Percentiles rank a stretch among this genome's conserved stretches.
Conservation (phyloP, 495 filamentous ascomycete species). For the Jackrogersella minutella region DNA sequence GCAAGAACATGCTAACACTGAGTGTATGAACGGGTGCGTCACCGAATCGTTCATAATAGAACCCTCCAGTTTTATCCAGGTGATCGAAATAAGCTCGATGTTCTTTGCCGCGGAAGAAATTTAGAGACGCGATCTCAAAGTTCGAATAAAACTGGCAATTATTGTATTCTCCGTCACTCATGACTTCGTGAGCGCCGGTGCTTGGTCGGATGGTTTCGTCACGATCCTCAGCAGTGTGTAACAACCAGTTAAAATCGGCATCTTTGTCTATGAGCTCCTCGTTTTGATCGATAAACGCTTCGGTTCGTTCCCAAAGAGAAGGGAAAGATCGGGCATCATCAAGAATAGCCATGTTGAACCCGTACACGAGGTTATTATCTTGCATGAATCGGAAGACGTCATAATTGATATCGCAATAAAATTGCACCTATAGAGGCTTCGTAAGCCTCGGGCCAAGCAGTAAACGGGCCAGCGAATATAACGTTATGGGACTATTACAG, state of each 20-base stretch:
- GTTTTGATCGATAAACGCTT: constrained; percentile 55
- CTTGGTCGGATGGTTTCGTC: constrained; percentile 17
- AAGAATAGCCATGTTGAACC: constrained; percentile 64
- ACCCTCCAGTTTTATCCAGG: constrained; percentile 65
- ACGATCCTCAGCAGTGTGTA: constrained; percentile 43
- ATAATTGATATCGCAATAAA: constrained; percentile 73
- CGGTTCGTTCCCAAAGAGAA: constrained; percentile 57
- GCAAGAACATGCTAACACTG: constrained; percentile 59
- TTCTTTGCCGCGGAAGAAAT: constrained; percentile 64
- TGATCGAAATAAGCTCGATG: constrained; percentile 66
- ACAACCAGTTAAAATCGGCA: constrained; percentile 60
- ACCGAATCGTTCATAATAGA: constrained; percentile 70
- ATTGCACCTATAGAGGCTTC: constrained; percentile 50
- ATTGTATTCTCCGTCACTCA: constrained; percentile 50
- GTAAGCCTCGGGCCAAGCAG: constrained; percentile 13
- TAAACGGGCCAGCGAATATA: not conserved
- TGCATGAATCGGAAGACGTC: constrained; percentile 80
- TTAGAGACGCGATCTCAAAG: constrained; percentile 69
- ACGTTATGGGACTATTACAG: not conserved
- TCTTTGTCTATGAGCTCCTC: constrained; percentile 58
- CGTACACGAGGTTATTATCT: constrained; percentile 77
- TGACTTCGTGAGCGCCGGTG: constrained; percentile 13
- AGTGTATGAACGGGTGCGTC: constrained; percentile 71
- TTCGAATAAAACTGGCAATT: constrained; percentile 67
- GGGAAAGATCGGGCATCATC: constrained; percentile 61